Evolutionary conservation across 495 filamentous ascomycete species (phyloP).

Genomic region (Podospora pseudopauciseta): DNA sequence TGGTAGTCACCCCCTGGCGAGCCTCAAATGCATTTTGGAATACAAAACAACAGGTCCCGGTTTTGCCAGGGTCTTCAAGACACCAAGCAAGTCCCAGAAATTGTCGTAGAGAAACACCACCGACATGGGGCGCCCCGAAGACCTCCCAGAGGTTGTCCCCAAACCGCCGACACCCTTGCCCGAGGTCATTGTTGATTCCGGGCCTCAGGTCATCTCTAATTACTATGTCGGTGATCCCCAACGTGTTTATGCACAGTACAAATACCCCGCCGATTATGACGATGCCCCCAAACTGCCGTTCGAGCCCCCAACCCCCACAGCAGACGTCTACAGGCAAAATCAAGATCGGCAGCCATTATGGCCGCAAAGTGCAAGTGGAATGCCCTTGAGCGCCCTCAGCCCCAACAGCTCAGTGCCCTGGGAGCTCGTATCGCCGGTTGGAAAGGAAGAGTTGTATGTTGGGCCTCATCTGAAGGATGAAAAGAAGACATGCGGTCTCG

Average conservation of each 20-base stretch:
- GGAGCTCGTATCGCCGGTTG: constrained; percentile 12
- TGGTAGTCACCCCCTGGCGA: neutral
- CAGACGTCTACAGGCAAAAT: neutral
- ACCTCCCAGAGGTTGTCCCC: constrained; percentile 27
- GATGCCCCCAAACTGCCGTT: constrained; percentile 23
- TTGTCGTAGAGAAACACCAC: neutral
- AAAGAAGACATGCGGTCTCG: constrained; percentile 27
- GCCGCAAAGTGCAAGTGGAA: neutral
- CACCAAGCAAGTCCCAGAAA: neutral
- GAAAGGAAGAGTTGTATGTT: neutral
- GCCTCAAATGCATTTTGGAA: neutral
- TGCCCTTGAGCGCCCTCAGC: constrained; percentile 7
- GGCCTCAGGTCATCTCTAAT: neutral
- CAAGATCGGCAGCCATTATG: neutral
- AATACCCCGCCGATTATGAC: constrained; percentile 28
- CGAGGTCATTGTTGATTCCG: constrained; percentile 21
- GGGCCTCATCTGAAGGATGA: constrained; percentile 2
- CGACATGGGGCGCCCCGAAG: constrained; percentile 22
- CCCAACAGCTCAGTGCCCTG: constrained; percentile 19
- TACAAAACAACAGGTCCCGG: neutral
- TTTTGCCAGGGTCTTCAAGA: neutral
- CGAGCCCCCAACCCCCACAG: neutral
- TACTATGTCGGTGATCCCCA: neutral
- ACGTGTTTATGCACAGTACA: constrained; percentile 19
- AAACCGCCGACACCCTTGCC: constrained; percentile 12